Conservation (phyloP, 495 filamentous ascomycete genomes). For the Aspergillus ostianus region DNA sequence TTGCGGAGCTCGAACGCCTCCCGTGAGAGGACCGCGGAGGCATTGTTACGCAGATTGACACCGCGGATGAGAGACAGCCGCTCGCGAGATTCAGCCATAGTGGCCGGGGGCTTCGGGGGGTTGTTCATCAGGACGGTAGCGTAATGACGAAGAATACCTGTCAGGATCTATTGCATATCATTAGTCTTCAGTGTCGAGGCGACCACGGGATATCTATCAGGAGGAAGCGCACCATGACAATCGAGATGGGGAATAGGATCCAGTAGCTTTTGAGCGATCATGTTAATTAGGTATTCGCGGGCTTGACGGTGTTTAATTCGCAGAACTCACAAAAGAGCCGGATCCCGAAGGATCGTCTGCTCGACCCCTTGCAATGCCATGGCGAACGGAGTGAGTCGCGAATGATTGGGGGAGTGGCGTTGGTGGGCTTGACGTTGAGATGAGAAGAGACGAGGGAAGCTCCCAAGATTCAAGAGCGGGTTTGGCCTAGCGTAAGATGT, state of each 20-base stretch:
- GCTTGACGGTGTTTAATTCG: neutral
- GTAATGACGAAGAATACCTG: conserved; percentile 94
- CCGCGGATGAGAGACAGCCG: conserved; percentile 84
- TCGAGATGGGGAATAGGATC: conserved; percentile 95
- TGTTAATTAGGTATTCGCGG: neutral
- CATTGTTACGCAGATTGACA: conserved; percentile 79
- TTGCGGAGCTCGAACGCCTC: conserved; percentile 77
- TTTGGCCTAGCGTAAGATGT: conserved; percentile 13
- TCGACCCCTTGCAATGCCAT: conserved; percentile 82
- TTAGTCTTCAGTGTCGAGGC: neutral
- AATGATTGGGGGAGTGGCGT: conserved; percentile 13
- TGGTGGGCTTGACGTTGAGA: neutral
- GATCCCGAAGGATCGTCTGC: conserved; percentile 98
- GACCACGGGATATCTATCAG: neutral
- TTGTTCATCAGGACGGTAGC: conserved; percentile 85
- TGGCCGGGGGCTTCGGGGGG: conserved; percentile 76
- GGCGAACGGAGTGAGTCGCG: conserved; percentile 14
- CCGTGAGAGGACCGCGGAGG: conserved; percentile 63
- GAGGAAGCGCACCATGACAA: conserved; percentile 76
- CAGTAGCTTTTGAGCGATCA: conserved; percentile 67
- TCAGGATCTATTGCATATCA: conserved; percentile 65
- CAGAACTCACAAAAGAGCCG: conserved; percentile 81
- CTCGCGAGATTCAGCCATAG: conserved; percentile 75
- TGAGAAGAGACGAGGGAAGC: conserved; percentile 20
- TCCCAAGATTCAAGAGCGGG: conserved; percentile 11